Conservation (phyloP, 164 flowering plant genomes). For the Saururus chinensis region DNA sequence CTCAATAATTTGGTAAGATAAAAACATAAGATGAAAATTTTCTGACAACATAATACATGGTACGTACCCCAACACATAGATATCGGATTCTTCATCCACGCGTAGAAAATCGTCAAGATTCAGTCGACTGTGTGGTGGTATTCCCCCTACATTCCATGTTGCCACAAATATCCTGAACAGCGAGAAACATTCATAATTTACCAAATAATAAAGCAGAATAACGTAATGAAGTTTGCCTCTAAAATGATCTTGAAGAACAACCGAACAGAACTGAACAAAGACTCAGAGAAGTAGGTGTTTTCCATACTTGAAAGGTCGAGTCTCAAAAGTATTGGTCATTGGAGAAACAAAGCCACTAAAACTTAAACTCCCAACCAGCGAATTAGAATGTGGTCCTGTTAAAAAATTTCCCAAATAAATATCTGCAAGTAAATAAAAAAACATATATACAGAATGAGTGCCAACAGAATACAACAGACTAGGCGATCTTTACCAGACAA, state of each 20-base stretch:
- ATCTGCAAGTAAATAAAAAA: background rate
- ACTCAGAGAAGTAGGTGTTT: background rate
- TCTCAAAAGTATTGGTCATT: conserved; percentile 16
- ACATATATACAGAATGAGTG: background rate
- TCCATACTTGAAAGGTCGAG: conserved; percentile 26
- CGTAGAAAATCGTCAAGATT: conserved; percentile 52
- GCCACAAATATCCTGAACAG: conserved; percentile 51
- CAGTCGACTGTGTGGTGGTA: conserved; percentile 42
- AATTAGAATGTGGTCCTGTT: conserved; percentile 21
- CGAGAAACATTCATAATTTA: background rate
- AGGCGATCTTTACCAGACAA: conserved; percentile 8
- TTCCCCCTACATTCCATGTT: conserved; percentile 87
- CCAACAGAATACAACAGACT: background rate
- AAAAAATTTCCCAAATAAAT: background rate
- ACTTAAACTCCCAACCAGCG: conserved; percentile 12
- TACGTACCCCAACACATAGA: conserved; percentile 65
- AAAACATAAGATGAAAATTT: background rate
- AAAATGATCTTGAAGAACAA: background rate
- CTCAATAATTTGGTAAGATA: background rate
- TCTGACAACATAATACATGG: too few species aligned
- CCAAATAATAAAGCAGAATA: background rate
- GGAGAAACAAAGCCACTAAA: conserved; percentile 11
- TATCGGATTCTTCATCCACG: conserved; percentile 37
- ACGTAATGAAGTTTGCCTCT: background rate
- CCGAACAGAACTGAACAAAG: background rate